phyloP scores from a whole-genome alignment of 75 land plant genomes.

The Adiantum capillusveneris region DNA sequence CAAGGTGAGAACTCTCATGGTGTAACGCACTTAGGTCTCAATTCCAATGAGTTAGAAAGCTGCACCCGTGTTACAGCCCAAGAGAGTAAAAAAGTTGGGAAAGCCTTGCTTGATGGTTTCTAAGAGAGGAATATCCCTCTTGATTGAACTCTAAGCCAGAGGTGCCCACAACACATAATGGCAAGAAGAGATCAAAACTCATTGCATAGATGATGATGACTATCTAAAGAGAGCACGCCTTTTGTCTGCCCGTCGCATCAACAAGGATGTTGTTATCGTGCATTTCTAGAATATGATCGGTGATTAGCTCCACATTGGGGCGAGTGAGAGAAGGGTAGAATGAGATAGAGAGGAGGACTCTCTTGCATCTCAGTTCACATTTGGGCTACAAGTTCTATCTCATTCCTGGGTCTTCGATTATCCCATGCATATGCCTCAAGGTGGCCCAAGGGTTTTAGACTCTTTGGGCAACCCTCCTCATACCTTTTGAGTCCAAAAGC shows the following conservation, averaged over 20 bases:
- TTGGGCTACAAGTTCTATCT: neutral
- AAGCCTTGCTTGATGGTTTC: neutral
- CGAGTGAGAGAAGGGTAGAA: slow-evolving; percentile 2
- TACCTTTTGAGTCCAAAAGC: no score
- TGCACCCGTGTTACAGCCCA: neutral
- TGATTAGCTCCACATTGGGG: neutral
- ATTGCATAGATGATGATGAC: neutral
- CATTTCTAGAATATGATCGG: neutral
- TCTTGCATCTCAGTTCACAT: neutral
- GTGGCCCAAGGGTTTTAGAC: no score
- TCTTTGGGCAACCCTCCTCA: neutral
- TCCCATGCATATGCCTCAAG: neutral
- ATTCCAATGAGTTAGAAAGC: neutral
- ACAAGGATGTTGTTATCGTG: neutral
- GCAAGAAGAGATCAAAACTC: neutral
- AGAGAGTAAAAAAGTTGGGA: slow-evolving; percentile 1
- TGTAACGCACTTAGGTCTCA: neutral
- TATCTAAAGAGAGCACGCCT: neutral
- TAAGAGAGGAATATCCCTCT: neutral
- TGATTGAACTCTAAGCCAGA: neutral
- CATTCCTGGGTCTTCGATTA: neutral
- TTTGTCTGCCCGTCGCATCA: neutral
- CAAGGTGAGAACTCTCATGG: neutral
- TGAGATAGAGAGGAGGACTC: neutral
- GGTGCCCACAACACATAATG: neutral